Evolutionary conservation across 768 basidiomycete genomes (phyloP), one percentile per base, ranked within the genome.

Genomic region (Terana coerulea): DNA sequence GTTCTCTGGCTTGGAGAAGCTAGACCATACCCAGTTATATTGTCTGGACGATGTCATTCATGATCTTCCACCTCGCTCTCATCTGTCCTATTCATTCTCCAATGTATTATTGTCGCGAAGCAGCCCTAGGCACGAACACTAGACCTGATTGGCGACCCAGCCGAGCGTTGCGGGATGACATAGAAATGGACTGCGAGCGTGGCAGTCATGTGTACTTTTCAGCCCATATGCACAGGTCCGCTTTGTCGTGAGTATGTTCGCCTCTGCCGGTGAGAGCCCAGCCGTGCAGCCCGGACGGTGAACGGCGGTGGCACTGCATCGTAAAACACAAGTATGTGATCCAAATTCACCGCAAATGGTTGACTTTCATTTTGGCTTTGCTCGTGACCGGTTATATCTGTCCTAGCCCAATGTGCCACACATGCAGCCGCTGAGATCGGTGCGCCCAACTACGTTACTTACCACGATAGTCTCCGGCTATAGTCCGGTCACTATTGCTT

Each of bases 11-110:
- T n/a, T n/a, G n/a, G n/a, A n/a, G n/a, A 46, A 31, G 30, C 45
- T 46, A 46, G 25, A 46, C 45, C 45, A 46, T 33, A 34, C 45
- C 14, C 8, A 46, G 45, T 34, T 24, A 46, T 46, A 46, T 46
- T 46, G 45, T 29, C 45, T n/a, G n/a, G n/a, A n/a, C n/a, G n/a
- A n/a, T n/a, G n/a, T n/a, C n/a, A n/a, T n/a, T n/a, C n/a, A n/a
- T n/a, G n/a, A n/a, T n/a, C n/a, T n/a, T n/a, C n/a, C n/a, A n/a
- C n/a, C n/a, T n/a, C n/a, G n/a, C n/a, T n/a, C n/a, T n/a, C n/a
- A n/a, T n/a, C n/a, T n/a, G n/a, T n/a, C n/a, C n/a, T n/a, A n/a
- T n/a, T n/a, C n/a, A n/a, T n/a, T n/a, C n/a, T n/a, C n/a, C n/a
- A n/a, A n/a, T n/a, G n/a, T n/a, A n/a, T n/a, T n/a, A n/a, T n/a